These are phyloP conservation scores for Syzygium jambos DNA, from an alignment of 345 rosid species.

Conservation along the genomic window DNA sequence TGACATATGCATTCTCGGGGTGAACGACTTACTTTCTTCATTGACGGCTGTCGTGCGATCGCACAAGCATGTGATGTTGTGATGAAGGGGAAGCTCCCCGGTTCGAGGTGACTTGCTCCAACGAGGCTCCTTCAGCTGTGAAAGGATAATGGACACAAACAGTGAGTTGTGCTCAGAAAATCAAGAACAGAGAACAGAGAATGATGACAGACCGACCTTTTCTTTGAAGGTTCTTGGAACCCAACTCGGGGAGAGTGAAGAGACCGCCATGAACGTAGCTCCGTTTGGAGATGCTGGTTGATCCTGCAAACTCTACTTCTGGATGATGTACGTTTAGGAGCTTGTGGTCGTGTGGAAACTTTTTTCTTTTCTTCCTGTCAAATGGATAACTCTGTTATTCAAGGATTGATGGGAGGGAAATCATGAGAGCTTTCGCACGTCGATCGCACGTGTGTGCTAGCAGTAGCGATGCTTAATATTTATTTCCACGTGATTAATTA, in stretches of 20 bases:
- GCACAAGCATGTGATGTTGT: not conserved
- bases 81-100: not conserved
- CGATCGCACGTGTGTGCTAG: not conserved
- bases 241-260: not conserved
- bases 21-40: not conserved
- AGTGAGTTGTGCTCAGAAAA: not conserved
- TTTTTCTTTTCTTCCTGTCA: fast-evolving
- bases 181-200: not conserved
- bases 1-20: not conserved
- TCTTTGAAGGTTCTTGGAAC: not conserved
- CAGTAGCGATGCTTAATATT: not conserved
- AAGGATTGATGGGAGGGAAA: not conserved
- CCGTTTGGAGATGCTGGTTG: not conserved
- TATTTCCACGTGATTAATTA: not conserved
- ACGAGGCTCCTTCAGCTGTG: not conserved
- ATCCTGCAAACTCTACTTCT: not conserved
- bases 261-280: not conserved
- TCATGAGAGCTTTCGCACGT: not conserved
- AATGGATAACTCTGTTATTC: not conserved
- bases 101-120: not conserved
- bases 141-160: not conserved
- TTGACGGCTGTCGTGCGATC: not conserved
- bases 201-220: not conserved
- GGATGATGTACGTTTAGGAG: not conserved
- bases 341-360: not conserved